Conservation (phyloP, 495 filamentous ascomycete species). For the Neurospora hispaniola region DNA sequence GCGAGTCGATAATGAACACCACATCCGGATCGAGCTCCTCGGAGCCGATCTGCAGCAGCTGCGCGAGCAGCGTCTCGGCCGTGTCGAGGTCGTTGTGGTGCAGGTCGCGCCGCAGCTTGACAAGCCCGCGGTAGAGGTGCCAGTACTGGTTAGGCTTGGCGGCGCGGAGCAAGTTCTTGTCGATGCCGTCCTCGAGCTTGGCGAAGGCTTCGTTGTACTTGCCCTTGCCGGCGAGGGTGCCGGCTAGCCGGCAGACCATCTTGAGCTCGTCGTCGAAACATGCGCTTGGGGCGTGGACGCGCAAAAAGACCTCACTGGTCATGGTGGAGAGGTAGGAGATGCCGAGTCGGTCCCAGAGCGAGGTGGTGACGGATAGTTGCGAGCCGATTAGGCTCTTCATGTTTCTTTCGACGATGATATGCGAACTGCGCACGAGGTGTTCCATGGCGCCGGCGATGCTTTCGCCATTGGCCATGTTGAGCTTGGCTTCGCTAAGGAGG, state of each 20-base stretch:
- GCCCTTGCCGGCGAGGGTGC: conserved; percentile 42
- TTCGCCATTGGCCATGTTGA: conserved; percentile 66
- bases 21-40: conserved; percentile 56
- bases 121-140: conserved; percentile 58
- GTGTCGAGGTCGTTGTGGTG: conserved; percentile 60
- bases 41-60: conserved; percentile 37
- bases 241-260: conserved; percentile 37
- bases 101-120: conserved; percentile 61
- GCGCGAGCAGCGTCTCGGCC: conserved; percentile 55
- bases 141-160: conserved; percentile 74
- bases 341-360: conserved; percentile 71
- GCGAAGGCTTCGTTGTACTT: conserved; percentile 60
- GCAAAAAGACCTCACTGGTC: conserved; percentile 65
- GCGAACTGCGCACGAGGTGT: conserved; percentile 66
- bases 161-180: conserved; percentile 55
- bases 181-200: conserved; percentile 51
- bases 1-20: conserved; percentile 53
- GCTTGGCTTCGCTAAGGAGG: conserved; percentile 75
- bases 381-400: conserved; percentile 61
- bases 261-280: conserved; percentile 72
- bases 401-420: conserved; percentile 67
- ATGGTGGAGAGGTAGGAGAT: conserved; percentile 51
- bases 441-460: conserved; percentile 68
- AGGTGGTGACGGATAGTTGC: conserved; percentile 59
- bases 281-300: conserved; percentile 53